phyloP scores from a whole-genome alignment of 345 rosid species.

The Euphorbia peplus region DNA sequence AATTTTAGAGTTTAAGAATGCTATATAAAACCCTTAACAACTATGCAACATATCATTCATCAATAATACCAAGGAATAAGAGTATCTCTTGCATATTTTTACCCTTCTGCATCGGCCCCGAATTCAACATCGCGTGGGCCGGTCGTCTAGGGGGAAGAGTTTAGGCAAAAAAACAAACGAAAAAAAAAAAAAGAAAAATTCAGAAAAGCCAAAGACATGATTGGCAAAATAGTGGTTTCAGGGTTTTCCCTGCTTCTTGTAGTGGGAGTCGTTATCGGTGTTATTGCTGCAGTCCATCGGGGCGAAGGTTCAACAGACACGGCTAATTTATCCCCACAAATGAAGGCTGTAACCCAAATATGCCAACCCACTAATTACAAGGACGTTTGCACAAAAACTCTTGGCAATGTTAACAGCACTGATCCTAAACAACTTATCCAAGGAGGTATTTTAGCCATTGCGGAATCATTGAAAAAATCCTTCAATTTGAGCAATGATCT shows the following conservation, averaged over 20 bases:
- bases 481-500: slow-evolving; percentile 22
- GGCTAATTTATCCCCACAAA: slow-evolving; percentile 15
- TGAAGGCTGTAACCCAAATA: slow-evolving; percentile 26
- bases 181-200: background rate
- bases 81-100: background rate
- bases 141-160: background rate
- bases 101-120: background rate
- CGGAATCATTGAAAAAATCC: slow-evolving; percentile 9
- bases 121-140: background rate
- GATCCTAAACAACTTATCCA: slow-evolving; percentile 28
- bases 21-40: background rate
- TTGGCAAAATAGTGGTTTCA: slow-evolving; percentile 20
- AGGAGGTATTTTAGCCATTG: slow-evolving; percentile 23
- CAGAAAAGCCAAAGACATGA: slow-evolving; percentile 13
- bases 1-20: background rate
- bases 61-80: background rate
- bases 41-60: background rate
- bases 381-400: slow-evolving; percentile 22
- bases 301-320: background rate
- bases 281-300: slow-evolving; percentile 10
- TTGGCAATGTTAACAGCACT: slow-evolving; percentile 11
- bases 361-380: slow-evolving; percentile 30
- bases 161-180: background rate
- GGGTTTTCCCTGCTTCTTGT: slow-evolving; percentile 29
- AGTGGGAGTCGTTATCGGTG: slow-evolving; percentile 22